A percentile compares a stretch with the other conserved stretches of the same genome.
phyloP scores from a whole-genome alignment of 225 moss, liverwort and hornwort genomes.

The Takakia lepidozioides region DNA sequence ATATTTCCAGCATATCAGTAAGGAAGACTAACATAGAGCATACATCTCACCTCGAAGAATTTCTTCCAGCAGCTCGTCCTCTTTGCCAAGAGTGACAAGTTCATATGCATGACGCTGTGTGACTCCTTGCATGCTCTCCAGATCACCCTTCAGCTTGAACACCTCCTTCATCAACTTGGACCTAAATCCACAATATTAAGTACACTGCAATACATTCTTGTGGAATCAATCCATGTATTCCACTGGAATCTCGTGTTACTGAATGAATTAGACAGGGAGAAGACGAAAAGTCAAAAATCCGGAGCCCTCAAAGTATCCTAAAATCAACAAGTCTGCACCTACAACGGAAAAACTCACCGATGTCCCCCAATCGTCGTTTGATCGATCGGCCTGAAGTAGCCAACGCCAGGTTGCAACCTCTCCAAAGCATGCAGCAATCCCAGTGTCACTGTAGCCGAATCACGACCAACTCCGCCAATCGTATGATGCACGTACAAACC shows the following conservation, averaged over 20 bases:
- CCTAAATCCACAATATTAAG: too few species aligned
- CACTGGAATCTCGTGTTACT: too few species aligned
- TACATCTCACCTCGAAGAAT: conserved; percentile 67
- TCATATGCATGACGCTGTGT: conserved; percentile 76
- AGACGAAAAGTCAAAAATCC: too few species aligned
- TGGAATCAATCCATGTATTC: too few species aligned
- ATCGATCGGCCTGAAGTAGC: conserved; percentile 88
- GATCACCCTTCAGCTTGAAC: conserved; percentile 58
- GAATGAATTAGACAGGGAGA: too few species aligned
- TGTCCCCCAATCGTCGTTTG: conserved; percentile 81
- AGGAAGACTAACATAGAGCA: too few species aligned
- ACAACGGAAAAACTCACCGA: conserved; percentile 15
- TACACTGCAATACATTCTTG: too few species aligned
- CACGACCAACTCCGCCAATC: conserved; percentile 60
- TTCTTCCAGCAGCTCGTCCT: conserved; percentile 85
- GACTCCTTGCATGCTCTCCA: conserved; percentile 69
- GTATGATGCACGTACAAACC: conserved; percentile 78
- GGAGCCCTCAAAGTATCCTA: too few species aligned
- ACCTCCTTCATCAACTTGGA: conserved; percentile 74
- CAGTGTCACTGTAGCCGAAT: conserved; percentile 64
- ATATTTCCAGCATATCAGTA: too few species aligned
- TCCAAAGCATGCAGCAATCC: conserved; percentile 75
- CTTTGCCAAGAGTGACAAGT: conserved; percentile 59
- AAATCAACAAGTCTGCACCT: not conserved
- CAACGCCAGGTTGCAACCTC: conserved; percentile 64